Evolutionary conservation across 257 asterid genomes (phyloP).

Genomic region (Nicotiana knightiana): DNA sequence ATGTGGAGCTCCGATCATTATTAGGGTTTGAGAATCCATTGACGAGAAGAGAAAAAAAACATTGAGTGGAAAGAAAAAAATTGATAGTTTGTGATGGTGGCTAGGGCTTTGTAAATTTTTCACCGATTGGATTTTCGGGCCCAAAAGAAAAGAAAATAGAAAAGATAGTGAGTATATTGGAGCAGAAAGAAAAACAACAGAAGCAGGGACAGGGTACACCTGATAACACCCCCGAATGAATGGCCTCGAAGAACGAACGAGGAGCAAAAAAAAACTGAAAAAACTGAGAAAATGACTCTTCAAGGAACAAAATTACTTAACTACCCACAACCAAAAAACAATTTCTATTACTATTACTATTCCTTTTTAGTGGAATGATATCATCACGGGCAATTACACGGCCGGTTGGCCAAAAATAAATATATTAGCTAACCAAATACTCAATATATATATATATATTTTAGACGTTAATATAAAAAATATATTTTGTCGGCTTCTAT

Average conservation of each 20-base stretch:
- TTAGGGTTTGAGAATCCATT: conserved; percentile 20
- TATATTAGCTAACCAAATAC: too few relatives aligned
- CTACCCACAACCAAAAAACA: conserved; percentile 2
- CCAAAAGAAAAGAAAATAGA: background rate
- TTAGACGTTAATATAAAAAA: too few relatives aligned
- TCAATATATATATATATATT: too few relatives aligned
- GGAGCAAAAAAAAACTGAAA: background rate
- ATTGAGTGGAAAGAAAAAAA: background rate
- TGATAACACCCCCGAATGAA: conserved; percentile 18
- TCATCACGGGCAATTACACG: too few relatives aligned
- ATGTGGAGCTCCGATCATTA: conserved; percentile 15
- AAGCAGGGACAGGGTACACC: background rate
- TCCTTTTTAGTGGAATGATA: too few relatives aligned
- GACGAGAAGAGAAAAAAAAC: background rate
- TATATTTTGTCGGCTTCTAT: too few relatives aligned
- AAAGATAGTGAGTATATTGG: background rate
- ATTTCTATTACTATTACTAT: too few relatives aligned
- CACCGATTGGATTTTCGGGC: background rate
- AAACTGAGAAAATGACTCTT: conserved; percentile 12
- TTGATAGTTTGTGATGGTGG: background rate
- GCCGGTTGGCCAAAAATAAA: too few relatives aligned
- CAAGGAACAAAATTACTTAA: background rate
- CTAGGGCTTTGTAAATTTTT: background rate
- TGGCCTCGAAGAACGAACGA: conserved; percentile 23
- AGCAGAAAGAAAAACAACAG: background rate